phyloP scores from a whole-genome alignment of 1,139 yeast genomes.

The Blastobotrys aristatus region DNA sequence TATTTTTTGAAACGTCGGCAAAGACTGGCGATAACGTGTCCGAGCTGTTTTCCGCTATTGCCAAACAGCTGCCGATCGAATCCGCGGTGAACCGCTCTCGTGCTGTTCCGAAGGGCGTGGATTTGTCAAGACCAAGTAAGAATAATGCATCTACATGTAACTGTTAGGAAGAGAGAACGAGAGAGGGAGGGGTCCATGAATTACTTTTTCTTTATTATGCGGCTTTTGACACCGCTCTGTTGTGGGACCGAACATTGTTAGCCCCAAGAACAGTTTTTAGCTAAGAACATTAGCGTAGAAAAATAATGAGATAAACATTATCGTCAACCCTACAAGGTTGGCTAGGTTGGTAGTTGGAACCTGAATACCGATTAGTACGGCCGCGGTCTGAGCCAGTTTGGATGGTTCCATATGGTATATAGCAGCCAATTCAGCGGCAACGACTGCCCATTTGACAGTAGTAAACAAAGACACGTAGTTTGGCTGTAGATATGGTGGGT shows the following conservation, averaged over 20 bases:
- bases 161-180: conserved; percentile 21
- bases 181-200: not conserved
- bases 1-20: conserved; percentile 92
- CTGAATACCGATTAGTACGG: not conserved
- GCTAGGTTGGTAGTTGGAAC: not conserved
- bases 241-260: too few relatives aligned
- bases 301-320: too few relatives aligned
- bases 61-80: conserved; percentile 41
- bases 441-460: not conserved
- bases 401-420: not conserved
- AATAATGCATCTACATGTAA: conserved; percentile 30
- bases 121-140: conserved; percentile 26
- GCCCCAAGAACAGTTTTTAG: too few relatives aligned
- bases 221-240: too few relatives aligned
- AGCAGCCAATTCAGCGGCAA: not conserved
- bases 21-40: conserved; percentile 81
- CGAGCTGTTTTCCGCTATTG: conserved; percentile 77
- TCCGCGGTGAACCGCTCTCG: conserved; percentile 30
- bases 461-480: too few relatives aligned
- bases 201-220: not conserved
- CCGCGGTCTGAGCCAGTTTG: not conserved
- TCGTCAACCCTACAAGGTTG: not conserved
- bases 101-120: conserved; percentile 33
- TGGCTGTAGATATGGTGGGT: too few relatives aligned
- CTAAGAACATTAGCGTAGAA: too few relatives aligned